Base-by-base conservation (phyloP, 352 stramenopile genomes). In the Plasmopara viticola region DNA sequence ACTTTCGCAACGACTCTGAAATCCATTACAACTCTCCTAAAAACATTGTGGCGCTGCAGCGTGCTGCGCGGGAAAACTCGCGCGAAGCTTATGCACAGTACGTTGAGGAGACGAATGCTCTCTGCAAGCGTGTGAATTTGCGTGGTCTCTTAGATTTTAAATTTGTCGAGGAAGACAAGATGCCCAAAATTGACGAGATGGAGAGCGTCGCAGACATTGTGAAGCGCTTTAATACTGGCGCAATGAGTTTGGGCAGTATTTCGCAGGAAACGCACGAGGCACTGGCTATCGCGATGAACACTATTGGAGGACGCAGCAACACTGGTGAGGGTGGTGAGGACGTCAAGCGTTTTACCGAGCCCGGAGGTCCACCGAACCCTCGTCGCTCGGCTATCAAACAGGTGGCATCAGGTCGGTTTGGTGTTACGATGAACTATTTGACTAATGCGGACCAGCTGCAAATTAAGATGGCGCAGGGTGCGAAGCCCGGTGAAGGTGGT, bases 391-490 rank as follows among this genome's bases (percentile, higher is more conserved):
- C 78, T 53, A 98, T 98, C 60, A 98, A 98, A 64, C 88, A 97
- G 63, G 87, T 98, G 39, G 95, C 95, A 38, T 97, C 88, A 10
- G 95, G 94, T 46, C 74, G 95, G 56, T 98, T 98, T 62, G 94
- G 94, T 57, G 95, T 98, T 15, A 98, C 94, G 9, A 97, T 95
- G 51, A 87, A 98, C 64, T 98, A 98, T 65, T 73, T 98, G 20
- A 95, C 92, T 6, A 98, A 98, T 57, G 95, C 90, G 34, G 94
- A 98, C 60, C 91, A 98, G 72, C 94, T 98, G 37, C 93, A 98
- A 74, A 98, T 98, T 71, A 98, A 98, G 76, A 98, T 98, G 92
- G 95, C 95, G 0, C 95, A 98, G 72, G 95, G 95, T 48, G 93
- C 94, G 13, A 98, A 98, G 71, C 95, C 95, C 39, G 95, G 95